Evolutionary conservation across 805 yeast genomes (phyloP), one percentile per base, ranked within the genome.

Genomic region (Candida berthetii): DNA sequence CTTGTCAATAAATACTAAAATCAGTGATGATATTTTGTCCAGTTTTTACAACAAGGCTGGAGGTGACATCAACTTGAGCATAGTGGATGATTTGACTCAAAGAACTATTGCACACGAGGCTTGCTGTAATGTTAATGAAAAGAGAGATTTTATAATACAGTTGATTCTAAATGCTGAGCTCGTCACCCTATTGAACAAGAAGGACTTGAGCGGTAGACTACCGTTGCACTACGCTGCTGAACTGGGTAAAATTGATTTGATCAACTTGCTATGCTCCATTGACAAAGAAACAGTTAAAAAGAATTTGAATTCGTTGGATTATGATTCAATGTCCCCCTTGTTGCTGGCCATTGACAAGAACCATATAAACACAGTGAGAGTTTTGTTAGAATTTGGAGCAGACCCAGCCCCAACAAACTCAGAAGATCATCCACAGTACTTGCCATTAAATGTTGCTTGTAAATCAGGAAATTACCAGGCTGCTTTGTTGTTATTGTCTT

Each of bases 211-310:
- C 49, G 95, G 95, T 3, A 73, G 91, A 48, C 80, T 83, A 1
- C 90, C 97, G 18, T 64, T 93, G 15, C 98, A 91, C 61, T 88
- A 89, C 57, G 95, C 96, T 5, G 74, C 95, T 3, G 82, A 77
- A 45, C 52, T 66, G 39, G 82, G 81, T 0, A 67, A 76, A 45
- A 53, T 61, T 28, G 74, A 70, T 32, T 55, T 74, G 19, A 64
- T 75, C 15, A 48, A 51, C 19, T 52, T 73, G 3, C 50, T 74
- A 28, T 53, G 66, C n/a, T 42, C 56, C 7, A 40, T 49, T 1
- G 48, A 56, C 14, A 62, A 65, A 41, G 69, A 7, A 10, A 37
- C n/a, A 37, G 40, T 19, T 40, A 47, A n/a, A 39, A 62, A 20
- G 47, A 57, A 37, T 48, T 50, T 65, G 2, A 63, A 65, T 53